These are phyloP conservation scores for Arachis monticola DNA, from an alignment of 331 rosid genomes.

Conservation along the genomic window DNA sequence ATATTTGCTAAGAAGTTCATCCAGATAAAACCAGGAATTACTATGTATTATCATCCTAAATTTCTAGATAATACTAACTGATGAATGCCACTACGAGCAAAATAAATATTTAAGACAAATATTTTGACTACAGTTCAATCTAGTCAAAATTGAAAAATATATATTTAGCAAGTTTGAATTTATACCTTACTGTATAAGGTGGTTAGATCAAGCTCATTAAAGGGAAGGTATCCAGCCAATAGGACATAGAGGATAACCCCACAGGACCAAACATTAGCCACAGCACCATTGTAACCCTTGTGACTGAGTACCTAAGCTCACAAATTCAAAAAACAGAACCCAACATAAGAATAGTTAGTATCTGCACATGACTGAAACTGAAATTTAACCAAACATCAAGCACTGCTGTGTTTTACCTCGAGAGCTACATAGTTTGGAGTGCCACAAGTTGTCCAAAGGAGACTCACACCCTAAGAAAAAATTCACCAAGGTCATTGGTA, in stretches of 20 bases:
- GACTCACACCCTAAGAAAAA: slow-evolving; percentile 73
- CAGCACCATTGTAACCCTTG: slow-evolving; percentile 91
- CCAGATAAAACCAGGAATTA: not conserved
- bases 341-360: slow-evolving; percentile 13
- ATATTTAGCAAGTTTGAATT: slow-evolving; percentile 45
- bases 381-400: slow-evolving; percentile 33
- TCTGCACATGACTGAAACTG: slow-evolving; percentile 22
- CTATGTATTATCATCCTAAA: slow-evolving; percentile 19
- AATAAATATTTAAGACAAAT: slow-evolving; percentile 8
- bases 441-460: slow-evolving; percentile 90
- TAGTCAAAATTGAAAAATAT: slow-evolving; percentile 24
- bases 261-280: slow-evolving; percentile 95
- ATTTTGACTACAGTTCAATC: slow-evolving; percentile 9
- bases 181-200: slow-evolving; percentile 92
- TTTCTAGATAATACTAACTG: slow-evolving; percentile 18
- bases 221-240: slow-evolving; percentile 92
- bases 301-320: slow-evolving; percentile 83
- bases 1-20: no score
- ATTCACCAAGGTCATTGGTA: slow-evolving; percentile 31
- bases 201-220: slow-evolving; percentile 94
- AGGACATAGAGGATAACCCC: slow-evolving; percentile 92
- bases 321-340: slow-evolving; percentile 26
- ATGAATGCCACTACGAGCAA: slow-evolving; percentile 6
- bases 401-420: slow-evolving; percentile 59
- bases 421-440: slow-evolving; percentile 96